Percentiles rank a stretch among this genome's conserved stretches.
These are phyloP conservation scores for Cyberlindnera maritima DNA, from an alignment of 805 yeast species.

Conservation along the genomic window DNA sequence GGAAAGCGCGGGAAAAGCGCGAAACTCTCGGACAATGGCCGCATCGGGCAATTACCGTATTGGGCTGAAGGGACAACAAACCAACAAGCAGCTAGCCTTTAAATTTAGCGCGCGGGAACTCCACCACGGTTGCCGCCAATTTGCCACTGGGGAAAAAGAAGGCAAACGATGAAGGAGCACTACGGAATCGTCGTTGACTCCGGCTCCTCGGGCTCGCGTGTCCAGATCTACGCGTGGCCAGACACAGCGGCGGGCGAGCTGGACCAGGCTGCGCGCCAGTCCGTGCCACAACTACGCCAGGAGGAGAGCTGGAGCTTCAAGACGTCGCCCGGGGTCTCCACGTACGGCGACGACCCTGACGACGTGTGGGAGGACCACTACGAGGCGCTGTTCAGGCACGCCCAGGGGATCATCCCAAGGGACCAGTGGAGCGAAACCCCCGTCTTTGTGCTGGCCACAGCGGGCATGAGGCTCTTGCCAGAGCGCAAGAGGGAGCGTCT, in stretches of 20 bases:
- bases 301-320: conserved; percentile 68
- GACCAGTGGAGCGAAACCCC: conserved; percentile 68
- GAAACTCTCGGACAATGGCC: neutral
- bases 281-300: conserved; percentile 69
- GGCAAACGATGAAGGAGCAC: conserved; percentile 22
- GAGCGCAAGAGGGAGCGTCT: conserved; percentile 50
- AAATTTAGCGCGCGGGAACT: neutral
- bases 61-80: no score
- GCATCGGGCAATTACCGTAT: neutral
- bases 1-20: no score
- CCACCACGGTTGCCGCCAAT: neutral
- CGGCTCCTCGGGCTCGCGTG: conserved; percentile 92
- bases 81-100: no score
- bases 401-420: conserved; percentile 66
- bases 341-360: conserved; percentile 51
- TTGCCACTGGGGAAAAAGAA: neutral
- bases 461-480: conserved; percentile 87
- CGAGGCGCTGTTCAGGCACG: conserved; percentile 60
- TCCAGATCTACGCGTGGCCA: conserved; percentile 80
- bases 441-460: conserved; percentile 88
- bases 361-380: conserved; percentile 73
- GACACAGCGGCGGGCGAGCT: conserved; percentile 40
- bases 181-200: conserved; percentile 93
- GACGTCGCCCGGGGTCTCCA: conserved; percentile 81
- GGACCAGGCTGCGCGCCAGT: conserved; percentile 26